A percentile compares a stretch with the other conserved stretches of the same genome.
Evolutionary conservation across 108 stramenopile species (phyloP).

Genomic region (Nitzschia sp.): DNA sequence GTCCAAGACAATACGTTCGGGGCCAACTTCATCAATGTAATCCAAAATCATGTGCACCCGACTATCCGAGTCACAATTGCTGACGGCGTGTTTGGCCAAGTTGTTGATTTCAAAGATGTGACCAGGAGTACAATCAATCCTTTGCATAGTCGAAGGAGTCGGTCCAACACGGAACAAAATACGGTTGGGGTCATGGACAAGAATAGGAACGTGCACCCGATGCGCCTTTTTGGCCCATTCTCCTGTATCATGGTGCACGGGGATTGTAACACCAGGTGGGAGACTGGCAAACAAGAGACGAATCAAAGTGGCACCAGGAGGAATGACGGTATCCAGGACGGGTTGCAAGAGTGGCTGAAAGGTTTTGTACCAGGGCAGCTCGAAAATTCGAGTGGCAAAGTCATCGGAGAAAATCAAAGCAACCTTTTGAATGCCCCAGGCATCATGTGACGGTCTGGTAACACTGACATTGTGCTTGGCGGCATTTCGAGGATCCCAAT

Average conservation of each 20-base stretch:
- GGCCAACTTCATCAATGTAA: constrained; percentile 64
- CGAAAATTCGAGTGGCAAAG: constrained; percentile 83
- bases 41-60: constrained; percentile 96
- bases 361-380: constrained; percentile 85
- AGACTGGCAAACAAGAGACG: constrained; percentile 90
- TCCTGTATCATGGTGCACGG: constrained; percentile 96
- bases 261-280: constrained; percentile 93
- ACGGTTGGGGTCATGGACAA: constrained; percentile 66
- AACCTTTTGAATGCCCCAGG: constrained; percentile 96
- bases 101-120: constrained; percentile 98
- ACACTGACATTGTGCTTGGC: constrained; percentile 79
- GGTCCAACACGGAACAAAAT: constrained; percentile 90
- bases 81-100: constrained; percentile 93
- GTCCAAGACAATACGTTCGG: constrained; percentile 49
- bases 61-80: constrained; percentile 61
- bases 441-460: constrained; percentile 89
- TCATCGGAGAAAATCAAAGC: constrained; percentile 96
- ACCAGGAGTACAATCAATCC: constrained; percentile 82
- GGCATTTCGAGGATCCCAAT: constrained; percentile 81
- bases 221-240: constrained; percentile 95
- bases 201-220: constrained; percentile 91
- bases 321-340: constrained; percentile 60
- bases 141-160: constrained; percentile 55
- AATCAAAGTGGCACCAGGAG: constrained; percentile 46
- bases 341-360: constrained; percentile 74